Percentiles rank a stretch among this genome's conserved stretches.
These are phyloP conservation scores for Guyanaporus albipodus DNA, from an alignment of 768 basidiomycete species.

Conservation along the genomic window DNA sequence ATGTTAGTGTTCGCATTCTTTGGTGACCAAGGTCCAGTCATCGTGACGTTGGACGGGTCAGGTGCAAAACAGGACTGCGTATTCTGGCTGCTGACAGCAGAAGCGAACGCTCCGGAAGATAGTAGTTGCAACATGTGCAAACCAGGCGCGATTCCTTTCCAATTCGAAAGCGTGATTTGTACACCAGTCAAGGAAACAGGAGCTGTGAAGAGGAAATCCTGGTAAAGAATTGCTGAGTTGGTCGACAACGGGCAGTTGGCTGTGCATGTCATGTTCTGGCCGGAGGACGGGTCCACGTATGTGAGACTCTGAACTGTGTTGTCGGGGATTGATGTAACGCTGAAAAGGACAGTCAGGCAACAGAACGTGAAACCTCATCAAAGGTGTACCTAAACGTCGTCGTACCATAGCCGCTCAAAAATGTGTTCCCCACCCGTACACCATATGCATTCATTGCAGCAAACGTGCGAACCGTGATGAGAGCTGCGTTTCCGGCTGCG, in stretches of 20 bases:
- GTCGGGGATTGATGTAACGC: conserved; percentile 86
- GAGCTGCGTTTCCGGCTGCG: conserved; percentile 61
- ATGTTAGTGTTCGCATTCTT: conserved; percentile 67
- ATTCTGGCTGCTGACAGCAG: conserved; percentile 60
- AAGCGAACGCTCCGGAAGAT: conserved; percentile 88
- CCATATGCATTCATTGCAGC: conserved; percentile 72
- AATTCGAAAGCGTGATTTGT: conserved; percentile 75
- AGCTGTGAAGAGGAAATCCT: conserved; percentile 84
- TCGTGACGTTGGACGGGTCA: conserved; percentile 61
- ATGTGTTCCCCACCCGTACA: conserved; percentile 88
- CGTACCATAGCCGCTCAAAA: conserved; percentile 75
- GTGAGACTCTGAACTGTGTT: conserved; percentile 73
- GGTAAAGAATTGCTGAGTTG: conserved; percentile 74
- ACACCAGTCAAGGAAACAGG: conserved; percentile 78
- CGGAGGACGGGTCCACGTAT: conserved; percentile 73
- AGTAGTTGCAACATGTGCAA: conserved; percentile 90
- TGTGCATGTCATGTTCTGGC: conserved; percentile 74
- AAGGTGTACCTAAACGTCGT: conserved; percentile 71
- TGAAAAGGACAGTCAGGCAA: conserved; percentile 30
- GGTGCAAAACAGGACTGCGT: conserved; percentile 73
- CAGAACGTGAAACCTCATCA: neutral
- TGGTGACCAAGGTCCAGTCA: conserved; percentile 67
- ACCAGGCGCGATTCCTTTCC: conserved; percentile 73
- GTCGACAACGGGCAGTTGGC: conserved; percentile 75
- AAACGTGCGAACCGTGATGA: conserved; percentile 76